These are phyloP conservation scores for Penicillium turbatum DNA, from an alignment of 495 filamentous ascomycete species.

Conservation along the genomic window DNA sequence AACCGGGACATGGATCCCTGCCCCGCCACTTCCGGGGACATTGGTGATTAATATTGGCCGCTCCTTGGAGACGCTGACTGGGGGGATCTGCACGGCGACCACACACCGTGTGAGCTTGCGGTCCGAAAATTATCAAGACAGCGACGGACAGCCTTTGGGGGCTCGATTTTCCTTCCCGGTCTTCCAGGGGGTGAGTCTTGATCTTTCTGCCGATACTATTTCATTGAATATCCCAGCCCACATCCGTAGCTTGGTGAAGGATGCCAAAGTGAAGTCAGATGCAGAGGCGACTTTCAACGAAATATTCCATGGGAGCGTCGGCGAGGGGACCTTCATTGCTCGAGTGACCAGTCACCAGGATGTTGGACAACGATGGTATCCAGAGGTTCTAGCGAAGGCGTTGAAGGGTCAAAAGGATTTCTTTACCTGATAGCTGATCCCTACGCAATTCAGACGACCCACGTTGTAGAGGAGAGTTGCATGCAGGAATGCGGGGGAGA, in stretches of 20 bases:
- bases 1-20: constrained; percentile 71
- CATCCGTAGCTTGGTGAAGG: constrained; percentile 46
- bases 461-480: constrained; percentile 15
- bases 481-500: not conserved
- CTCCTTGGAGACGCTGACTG: constrained; percentile 84
- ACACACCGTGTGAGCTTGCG: constrained; percentile 69
- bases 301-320: constrained; percentile 54
- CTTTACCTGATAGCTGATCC: not conserved
- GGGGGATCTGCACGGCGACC: constrained; percentile 79
- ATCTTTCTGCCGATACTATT: constrained; percentile 72
- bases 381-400: constrained; percentile 52
- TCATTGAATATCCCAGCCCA: constrained; percentile 64
- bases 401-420: constrained; percentile 29
- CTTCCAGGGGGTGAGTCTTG: constrained; percentile 81
- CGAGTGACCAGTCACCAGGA: constrained; percentile 85
- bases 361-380: constrained; percentile 80
- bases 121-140: constrained; percentile 30
- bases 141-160: constrained; percentile 40
- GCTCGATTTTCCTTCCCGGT: constrained; percentile 83
- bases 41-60: constrained; percentile 90
- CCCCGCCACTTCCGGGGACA: constrained; percentile 47
- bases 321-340: constrained; percentile 80
- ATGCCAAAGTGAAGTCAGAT: constrained; percentile 41
- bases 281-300: constrained; percentile 42
- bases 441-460: not conserved